phyloP scores from a whole-genome alignment of 805 yeast genomes.

The Isabelozyma heimii region DNA sequence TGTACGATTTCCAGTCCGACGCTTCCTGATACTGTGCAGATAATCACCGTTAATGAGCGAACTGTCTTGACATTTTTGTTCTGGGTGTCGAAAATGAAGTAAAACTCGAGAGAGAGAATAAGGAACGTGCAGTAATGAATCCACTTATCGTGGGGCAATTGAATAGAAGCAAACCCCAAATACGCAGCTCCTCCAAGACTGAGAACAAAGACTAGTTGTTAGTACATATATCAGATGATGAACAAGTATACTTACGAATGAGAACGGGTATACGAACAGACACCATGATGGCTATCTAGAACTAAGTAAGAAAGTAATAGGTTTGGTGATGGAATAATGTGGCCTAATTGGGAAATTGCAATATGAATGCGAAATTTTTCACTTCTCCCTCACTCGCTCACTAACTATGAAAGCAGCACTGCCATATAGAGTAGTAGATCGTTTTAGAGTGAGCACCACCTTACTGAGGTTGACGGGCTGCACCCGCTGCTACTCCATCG shows the following conservation, averaged over 20 bases:
- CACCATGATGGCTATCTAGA: constrained; percentile 8
- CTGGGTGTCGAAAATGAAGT: constrained; percentile 39
- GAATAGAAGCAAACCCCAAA: constrained; percentile 50
- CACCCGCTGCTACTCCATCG: constrained; percentile 1
- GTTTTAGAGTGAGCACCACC: too few relatives aligned
- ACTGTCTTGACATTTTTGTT: constrained; percentile 24
- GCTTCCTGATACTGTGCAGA: constrained; percentile 48
- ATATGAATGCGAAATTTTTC: neutral
- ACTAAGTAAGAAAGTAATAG: neutral
- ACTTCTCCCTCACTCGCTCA: too few relatives aligned
- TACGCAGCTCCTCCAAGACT: constrained; percentile 34
- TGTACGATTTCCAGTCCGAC: constrained; percentile 53
- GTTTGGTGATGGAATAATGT: neutral
- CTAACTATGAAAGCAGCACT: neutral
- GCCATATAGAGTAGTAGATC: neutral
- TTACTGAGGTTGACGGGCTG: neutral
- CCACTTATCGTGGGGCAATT: constrained; percentile 48
- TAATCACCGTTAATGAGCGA: constrained; percentile 32
- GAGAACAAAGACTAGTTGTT: constrained; percentile 22
- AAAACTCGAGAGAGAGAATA: constrained; percentile 47
- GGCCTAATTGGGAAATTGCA: neutral
- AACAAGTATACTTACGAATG: constrained; percentile 13
- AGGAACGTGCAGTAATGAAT: constrained; percentile 49
- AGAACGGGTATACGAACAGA: constrained; percentile 16
- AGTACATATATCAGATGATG: neutral